Evolutionary conservation across 2,329 filamentous ascomycete species (phyloP).

Genomic region (Didymella keratinophila): DNA sequence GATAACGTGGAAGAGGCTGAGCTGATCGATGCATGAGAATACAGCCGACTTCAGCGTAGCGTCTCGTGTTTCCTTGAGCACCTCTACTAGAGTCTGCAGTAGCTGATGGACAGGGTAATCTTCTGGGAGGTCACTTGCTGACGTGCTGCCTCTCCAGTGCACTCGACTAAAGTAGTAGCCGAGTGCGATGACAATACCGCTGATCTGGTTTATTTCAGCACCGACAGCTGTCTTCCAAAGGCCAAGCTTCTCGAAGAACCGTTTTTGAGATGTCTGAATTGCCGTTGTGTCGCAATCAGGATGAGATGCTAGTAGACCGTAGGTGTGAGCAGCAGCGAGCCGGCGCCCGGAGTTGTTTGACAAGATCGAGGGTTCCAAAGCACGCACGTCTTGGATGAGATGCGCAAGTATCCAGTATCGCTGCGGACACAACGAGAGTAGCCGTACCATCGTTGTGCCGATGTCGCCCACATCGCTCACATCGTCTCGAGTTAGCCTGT

Average conservation of each 20-base stretch:
- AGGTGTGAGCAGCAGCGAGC: slow-evolving; percentile 70
- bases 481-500: slow-evolving; percentile 52
- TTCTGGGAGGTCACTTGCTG: slow-evolving; percentile 34
- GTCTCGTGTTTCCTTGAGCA: slow-evolving; percentile 64
- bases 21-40: slow-evolving; percentile 66
- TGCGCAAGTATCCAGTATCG: slow-evolving; percentile 45
- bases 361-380: slow-evolving; percentile 67
- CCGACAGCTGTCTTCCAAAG: slow-evolving; percentile 68
- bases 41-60: slow-evolving; percentile 64
- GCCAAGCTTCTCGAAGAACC: slow-evolving; percentile 57
- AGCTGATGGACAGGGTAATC: slow-evolving; percentile 53
- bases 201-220: slow-evolving; percentile 64
- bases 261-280: slow-evolving; percentile 55
- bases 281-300: slow-evolving; percentile 50
- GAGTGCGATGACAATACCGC: slow-evolving; percentile 67
- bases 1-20: slow-evolving; percentile 67
- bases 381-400: slow-evolving; percentile 49
- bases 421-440: slow-evolving; percentile 64
- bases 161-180: slow-evolving; percentile 66
- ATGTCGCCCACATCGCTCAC: slow-evolving; percentile 55
- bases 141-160: slow-evolving; percentile 57
- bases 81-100: slow-evolving; percentile 57
- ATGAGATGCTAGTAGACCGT: slow-evolving; percentile 81
- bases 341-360: slow-evolving; percentile 77
- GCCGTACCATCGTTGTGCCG: slow-evolving; percentile 61